These are phyloP conservation scores for Acidiella bohemica DNA, from an alignment of 495 filamentous ascomycete genomes.

Conservation along the genomic window DNA sequence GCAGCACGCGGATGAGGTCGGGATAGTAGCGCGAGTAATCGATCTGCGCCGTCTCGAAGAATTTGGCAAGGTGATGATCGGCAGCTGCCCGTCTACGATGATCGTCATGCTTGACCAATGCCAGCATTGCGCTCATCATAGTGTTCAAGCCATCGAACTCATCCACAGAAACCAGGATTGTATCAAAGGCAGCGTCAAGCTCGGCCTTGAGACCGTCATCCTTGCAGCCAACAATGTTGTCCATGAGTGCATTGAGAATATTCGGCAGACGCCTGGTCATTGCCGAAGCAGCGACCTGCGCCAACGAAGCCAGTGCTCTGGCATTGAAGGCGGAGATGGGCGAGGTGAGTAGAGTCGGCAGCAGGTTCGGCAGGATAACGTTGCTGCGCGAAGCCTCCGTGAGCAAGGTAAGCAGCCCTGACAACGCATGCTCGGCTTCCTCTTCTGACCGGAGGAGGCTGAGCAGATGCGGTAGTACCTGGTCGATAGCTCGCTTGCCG, in stretches of 20 bases:
- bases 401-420: constrained; percentile 80
- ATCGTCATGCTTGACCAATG: constrained; percentile 81
- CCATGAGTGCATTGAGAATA: constrained; percentile 86
- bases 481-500: constrained; percentile 85
- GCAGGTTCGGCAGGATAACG: constrained; percentile 89
- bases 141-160: constrained; percentile 92
- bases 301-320: constrained; percentile 77
- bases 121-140: constrained; percentile 81
- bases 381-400: constrained; percentile 89
- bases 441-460: constrained; percentile 72
- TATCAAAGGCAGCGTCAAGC: constrained; percentile 66
- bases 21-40: constrained; percentile 92
- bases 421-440: constrained; percentile 80
- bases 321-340: constrained; percentile 95
- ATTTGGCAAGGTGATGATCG: constrained; percentile 70
- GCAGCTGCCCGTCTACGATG: constrained; percentile 66
- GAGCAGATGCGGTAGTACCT: constrained; percentile 84
- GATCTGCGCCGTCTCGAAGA: constrained; percentile 67
- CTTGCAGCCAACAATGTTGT: constrained; percentile 65
- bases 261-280: constrained; percentile 80
- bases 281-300: constrained; percentile 72
- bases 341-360: constrained; percentile 75
- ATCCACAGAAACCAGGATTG: constrained; percentile 81
- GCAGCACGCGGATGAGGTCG: constrained; percentile 74
- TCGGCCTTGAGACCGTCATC: constrained; percentile 65